Percentiles rank a stretch among this genome's conserved stretches.
phyloP scores from a whole-genome alignment of 495 filamentous ascomycete species.

The Neurospora sp. region DNA sequence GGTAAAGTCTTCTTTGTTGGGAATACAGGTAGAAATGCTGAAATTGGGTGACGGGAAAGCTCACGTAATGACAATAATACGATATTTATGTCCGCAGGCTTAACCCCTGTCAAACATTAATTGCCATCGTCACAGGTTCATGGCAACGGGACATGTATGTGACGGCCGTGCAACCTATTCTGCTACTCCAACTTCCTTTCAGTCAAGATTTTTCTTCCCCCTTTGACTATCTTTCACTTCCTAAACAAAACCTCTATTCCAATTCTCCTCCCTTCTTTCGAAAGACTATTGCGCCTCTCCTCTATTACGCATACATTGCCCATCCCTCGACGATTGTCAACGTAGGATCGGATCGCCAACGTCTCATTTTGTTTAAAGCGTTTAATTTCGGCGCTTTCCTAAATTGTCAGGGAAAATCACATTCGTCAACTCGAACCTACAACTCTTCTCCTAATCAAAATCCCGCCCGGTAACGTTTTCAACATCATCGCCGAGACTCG shows the following conservation, averaged over 20 bases:
- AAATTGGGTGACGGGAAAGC: not conserved
- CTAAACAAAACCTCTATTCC: not conserved
- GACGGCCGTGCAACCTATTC: not conserved
- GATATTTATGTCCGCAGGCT: not conserved
- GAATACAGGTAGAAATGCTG: not conserved
- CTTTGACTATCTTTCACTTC: not conserved
- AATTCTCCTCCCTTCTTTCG: not conserved
- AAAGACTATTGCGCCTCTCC: not conserved
- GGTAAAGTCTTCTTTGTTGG: not conserved
- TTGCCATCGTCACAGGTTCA: not conserved
- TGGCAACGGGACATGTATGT: not conserved
- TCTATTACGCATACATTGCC: not conserved
- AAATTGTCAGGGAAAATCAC: not conserved
- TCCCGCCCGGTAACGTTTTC: not conserved
- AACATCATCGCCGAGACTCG: not conserved
- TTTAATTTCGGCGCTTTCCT: not conserved
- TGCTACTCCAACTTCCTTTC: not conserved
- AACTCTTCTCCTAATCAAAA: not conserved
- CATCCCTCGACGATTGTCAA: not conserved
- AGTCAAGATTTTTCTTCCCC: not conserved
- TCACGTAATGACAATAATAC: not conserved
- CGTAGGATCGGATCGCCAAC: not conserved
- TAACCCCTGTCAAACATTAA: not conserved
- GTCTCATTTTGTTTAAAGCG: not conserved
- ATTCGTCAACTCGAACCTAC: not conserved